phyloP scores from a whole-genome alignment of 352 stramenopile species.

The Phytophthora sp. region DNA sequence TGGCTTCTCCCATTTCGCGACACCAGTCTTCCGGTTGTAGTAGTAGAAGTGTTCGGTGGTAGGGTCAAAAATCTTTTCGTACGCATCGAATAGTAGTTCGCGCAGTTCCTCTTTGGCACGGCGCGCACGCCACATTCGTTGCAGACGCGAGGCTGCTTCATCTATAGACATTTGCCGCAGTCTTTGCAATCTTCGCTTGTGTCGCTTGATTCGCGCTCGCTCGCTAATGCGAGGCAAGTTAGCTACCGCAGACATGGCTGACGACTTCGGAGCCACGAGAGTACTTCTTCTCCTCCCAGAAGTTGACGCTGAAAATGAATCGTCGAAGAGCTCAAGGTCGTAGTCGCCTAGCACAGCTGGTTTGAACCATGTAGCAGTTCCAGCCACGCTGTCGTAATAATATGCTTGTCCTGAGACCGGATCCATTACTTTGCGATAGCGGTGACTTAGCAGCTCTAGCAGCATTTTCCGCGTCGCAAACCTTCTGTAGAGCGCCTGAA shows the following conservation, averaged over 20 bases:
- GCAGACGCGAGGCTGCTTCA: constrained; percentile 59
- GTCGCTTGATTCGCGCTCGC: constrained; percentile 60
- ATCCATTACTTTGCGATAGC: constrained; percentile 73
- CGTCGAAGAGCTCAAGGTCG: constrained; percentile 52
- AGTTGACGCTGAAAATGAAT: constrained; percentile 1
- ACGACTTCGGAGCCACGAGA: constrained; percentile 8
- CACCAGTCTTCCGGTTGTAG: constrained; percentile 75
- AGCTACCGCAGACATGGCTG: background rate
- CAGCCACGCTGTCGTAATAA: constrained; percentile 70
- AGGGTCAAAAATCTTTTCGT: constrained; percentile 81
- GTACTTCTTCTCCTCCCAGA: constrained; percentile 26
- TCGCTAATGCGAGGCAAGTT: constrained; percentile 50
- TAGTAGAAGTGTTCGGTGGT: constrained; percentile 73
- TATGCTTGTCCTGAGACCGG: constrained; percentile 43
- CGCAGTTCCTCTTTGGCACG: constrained; percentile 48
- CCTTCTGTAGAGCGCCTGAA: constrained; percentile 67
- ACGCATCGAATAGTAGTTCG: constrained; percentile 50
- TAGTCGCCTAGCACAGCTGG: constrained; percentile 54
- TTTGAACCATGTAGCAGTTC: constrained; percentile 67
- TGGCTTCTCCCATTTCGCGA: constrained; percentile 71
- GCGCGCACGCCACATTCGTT: constrained; percentile 52
- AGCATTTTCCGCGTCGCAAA: constrained; percentile 50
- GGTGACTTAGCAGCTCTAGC: constrained; percentile 45
- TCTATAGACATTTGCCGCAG: constrained; percentile 60
- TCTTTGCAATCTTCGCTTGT: constrained; percentile 66